Percentiles rank a stretch among this genome's conserved stretches.
Evolutionary conservation across 805 yeast genomes (phyloP).

Genomic region (Myxozyma mucilagina): DNA sequence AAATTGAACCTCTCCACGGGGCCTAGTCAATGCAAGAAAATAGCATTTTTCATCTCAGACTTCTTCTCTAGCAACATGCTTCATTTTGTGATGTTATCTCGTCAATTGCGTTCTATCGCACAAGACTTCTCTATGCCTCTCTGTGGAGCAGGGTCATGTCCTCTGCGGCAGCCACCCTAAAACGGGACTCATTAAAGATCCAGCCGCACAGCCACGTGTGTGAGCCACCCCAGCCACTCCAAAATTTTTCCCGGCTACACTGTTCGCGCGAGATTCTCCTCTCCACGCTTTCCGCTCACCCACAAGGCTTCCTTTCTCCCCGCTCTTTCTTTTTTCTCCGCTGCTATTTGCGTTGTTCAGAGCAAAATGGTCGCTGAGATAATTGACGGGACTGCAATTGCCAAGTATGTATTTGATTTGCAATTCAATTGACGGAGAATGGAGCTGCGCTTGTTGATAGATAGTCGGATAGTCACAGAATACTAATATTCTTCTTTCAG

Average conservation of each 20-base stretch:
- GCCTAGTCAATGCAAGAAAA: not conserved
- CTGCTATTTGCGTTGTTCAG: not conserved
- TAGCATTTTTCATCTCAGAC: no score
- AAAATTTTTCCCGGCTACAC: not conserved
- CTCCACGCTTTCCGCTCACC: no score
- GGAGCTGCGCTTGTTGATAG: no score
- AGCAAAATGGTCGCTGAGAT: conserved; percentile 39
- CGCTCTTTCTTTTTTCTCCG: not conserved
- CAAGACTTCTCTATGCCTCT: not conserved
- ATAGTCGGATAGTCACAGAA: not conserved
- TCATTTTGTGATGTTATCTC: no score
- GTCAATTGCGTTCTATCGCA: no score
- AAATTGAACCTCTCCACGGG: no score
- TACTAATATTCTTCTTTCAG: conserved; percentile 4
- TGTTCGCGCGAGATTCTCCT: no score
- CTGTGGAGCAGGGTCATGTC: not conserved
- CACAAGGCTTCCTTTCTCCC: not conserved
- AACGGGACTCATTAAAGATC: not conserved
- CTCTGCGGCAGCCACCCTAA: not conserved
- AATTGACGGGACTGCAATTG: conserved; percentile 65
- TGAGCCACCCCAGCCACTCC: not conserved
- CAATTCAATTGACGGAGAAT: not conserved
- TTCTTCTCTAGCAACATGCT: no score
- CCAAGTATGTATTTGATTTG: conserved; percentile 41
- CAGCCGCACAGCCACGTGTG: not conserved